phyloP scores from a whole-genome alignment of 352 stramenopile species.

The Pythium phragmiticola region DNA sequence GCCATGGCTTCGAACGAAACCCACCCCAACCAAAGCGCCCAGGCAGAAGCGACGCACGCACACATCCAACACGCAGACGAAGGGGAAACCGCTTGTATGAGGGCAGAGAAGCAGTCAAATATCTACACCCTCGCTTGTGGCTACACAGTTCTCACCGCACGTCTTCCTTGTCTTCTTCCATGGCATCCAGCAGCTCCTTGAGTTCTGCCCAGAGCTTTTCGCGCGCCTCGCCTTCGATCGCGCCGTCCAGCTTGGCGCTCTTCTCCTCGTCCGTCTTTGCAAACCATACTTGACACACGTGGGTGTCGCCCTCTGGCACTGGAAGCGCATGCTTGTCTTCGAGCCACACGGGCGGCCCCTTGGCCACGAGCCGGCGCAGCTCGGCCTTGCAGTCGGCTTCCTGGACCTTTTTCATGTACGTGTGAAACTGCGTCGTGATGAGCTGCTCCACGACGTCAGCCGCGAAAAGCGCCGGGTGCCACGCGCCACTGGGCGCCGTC shows the following conservation, averaged over 20 bases:
- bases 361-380: conserved; percentile 87
- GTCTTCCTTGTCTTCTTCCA: conserved; percentile 82
- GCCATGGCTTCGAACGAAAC: not conserved
- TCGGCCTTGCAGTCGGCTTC: conserved; percentile 94
- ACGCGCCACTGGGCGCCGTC: conserved; percentile 85
- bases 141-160: conserved; percentile 40
- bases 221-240: conserved; percentile 85
- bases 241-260: conserved; percentile 86
- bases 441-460: conserved; percentile 82
- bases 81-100: conserved; percentile 1
- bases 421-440: conserved; percentile 88
- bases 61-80: not conserved
- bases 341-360: conserved; percentile 91
- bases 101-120: not conserved
- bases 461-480: conserved; percentile 82
- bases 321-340: conserved; percentile 91
- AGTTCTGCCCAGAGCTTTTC: conserved; percentile 74
- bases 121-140: not conserved
- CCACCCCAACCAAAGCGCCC: not conserved
- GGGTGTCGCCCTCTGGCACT: conserved; percentile 86
- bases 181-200: conserved; percentile 63
- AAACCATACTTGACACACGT: conserved; percentile 91
- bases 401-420: conserved; percentile 92
- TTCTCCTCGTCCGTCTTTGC: conserved; percentile 72
- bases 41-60: not conserved